phyloP scores from a whole-genome alignment of 192 early-diverging fungal genomes.

The Coemansia sp. region DNA sequence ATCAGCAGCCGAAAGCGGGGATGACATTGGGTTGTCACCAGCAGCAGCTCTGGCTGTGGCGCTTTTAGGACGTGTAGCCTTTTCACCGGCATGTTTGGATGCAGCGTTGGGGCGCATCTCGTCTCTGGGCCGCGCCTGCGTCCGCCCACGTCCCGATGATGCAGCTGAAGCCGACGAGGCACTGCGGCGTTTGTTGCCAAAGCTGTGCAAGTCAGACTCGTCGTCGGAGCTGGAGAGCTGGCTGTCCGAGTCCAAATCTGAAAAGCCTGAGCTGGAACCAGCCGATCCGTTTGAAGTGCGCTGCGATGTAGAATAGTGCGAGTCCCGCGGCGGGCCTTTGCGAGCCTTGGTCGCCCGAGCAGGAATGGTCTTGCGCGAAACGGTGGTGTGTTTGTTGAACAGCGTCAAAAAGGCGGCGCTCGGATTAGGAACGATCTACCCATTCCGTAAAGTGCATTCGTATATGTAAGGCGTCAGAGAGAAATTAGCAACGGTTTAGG shows the following conservation, averaged over 20 bases:
- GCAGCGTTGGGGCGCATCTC: not conserved
- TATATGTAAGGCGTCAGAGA: not conserved
- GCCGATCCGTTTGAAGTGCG: not conserved
- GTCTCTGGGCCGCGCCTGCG: not conserved
- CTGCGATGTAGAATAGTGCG: constrained; percentile 13
- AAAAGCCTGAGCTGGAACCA: constrained; percentile 11
- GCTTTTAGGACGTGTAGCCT: not conserved
- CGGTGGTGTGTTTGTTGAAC: constrained; percentile 33
- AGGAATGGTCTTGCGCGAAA: constrained; percentile 45
- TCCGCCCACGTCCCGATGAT: not conserved
- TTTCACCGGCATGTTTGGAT: not conserved
- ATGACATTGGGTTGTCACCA: constrained; percentile 9
- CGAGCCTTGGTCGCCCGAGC: constrained; percentile 40
- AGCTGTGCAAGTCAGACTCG: constrained; percentile 8
- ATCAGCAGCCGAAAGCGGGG: constrained; percentile 1
- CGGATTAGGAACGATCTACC: constrained; percentile 27
- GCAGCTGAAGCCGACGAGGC: constrained; percentile 12
- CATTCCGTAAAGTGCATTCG: not conserved
- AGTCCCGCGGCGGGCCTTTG: constrained; percentile 38
- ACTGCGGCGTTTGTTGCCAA: constrained; percentile 9
- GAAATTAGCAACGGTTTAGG: not conserved
- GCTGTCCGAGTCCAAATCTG: constrained; percentile 15
- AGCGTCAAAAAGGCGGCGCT: constrained; percentile 30
- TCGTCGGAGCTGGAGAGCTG: constrained; percentile 9
- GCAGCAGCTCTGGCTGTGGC: not conserved